phyloP scores from a whole-genome alignment of 768 basidiomycete species.

The Imleria badia region DNA sequence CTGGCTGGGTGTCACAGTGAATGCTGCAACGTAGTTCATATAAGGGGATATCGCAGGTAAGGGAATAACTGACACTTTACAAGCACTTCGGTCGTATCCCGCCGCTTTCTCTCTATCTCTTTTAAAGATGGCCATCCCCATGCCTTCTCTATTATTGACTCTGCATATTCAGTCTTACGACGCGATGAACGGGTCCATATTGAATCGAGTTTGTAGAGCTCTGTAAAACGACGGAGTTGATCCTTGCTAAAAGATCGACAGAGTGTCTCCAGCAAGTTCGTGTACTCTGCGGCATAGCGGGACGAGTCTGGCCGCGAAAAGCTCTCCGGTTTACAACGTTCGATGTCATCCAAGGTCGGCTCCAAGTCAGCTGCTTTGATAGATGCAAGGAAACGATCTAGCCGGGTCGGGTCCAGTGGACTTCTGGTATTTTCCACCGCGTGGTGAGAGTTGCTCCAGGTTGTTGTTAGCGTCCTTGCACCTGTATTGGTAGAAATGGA shows the following conservation, averaged over 20 bases:
- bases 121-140: conserved; percentile 71
- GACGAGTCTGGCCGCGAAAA: conserved; percentile 41
- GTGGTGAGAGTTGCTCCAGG: conserved; percentile 1
- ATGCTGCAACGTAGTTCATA: conserved; percentile 39
- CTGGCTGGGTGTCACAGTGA: conserved; percentile 55
- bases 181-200: conserved; percentile 33
- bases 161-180: conserved; percentile 43
- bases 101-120: conserved; percentile 48
- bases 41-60: neutral
- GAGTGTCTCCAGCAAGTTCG: conserved; percentile 50
- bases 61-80: conserved; percentile 42
- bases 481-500: conserved; percentile 1
- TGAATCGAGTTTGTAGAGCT: conserved; percentile 44
- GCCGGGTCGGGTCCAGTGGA: conserved; percentile 42
- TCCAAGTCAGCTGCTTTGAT: conserved; percentile 45
- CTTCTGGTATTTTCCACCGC: conserved; percentile 15
- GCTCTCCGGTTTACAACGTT: conserved; percentile 48
- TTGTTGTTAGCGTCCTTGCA: neutral
- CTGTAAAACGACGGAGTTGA: conserved; percentile 57
- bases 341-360: conserved; percentile 61
- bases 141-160: conserved; percentile 56
- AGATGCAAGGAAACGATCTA: conserved; percentile 57
- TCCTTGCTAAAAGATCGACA: conserved; percentile 60
- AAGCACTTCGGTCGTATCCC: conserved; percentile 49
- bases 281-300: conserved; percentile 54